Evolutionary conservation across 1,284 basidiomycete species (phyloP).

Genomic region (Ustilago nuda): DNA sequence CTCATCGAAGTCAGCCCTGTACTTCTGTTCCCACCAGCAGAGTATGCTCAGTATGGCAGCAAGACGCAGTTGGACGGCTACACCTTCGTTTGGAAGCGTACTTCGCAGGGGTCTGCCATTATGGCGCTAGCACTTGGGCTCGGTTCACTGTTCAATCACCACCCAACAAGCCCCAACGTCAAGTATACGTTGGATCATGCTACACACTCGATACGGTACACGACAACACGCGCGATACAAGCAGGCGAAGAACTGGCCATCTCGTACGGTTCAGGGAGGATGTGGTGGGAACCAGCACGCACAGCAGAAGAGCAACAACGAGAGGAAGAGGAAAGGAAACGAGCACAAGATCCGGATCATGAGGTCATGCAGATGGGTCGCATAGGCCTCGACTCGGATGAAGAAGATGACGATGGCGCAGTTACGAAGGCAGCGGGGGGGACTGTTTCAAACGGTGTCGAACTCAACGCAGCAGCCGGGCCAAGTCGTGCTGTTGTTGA

Average conservation of each 20-base stretch:
- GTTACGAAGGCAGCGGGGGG: neutral
- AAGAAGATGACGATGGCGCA: conserved; percentile 9
- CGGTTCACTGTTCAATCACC: conserved; percentile 85
- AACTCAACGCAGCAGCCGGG: conserved; percentile 18
- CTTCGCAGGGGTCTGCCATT: conserved; percentile 49
- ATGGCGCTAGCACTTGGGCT: conserved; percentile 90
- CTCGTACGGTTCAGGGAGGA: conserved; percentile 74
- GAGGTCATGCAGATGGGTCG: conserved; percentile 19
- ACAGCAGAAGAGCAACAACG: conserved; percentile 7
- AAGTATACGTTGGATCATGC: conserved; percentile 73
- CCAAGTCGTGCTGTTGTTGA: conserved; percentile 16
- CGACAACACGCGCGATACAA: conserved; percentile 74
- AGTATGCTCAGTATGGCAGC: conserved; percentile 57
- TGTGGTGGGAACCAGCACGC: conserved; percentile 63
- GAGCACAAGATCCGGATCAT: conserved; percentile 5
- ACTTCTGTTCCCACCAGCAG: conserved; percentile 79
- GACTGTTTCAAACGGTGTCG: conserved; percentile 20
- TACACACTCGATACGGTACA: conserved; percentile 78
- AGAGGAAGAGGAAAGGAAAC: conserved; percentile 17
- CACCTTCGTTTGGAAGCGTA: conserved; percentile 80
- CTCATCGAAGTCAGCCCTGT: conserved; percentile 86
- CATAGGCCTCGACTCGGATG: conserved; percentile 22
- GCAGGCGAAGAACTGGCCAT: conserved; percentile 82
- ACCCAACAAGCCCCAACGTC: conserved; percentile 76
- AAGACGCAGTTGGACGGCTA: conserved; percentile 84